Base-by-base conservation (phyloP, 176 grass and related monocot genomes). In the Puya raimondii region DNA sequence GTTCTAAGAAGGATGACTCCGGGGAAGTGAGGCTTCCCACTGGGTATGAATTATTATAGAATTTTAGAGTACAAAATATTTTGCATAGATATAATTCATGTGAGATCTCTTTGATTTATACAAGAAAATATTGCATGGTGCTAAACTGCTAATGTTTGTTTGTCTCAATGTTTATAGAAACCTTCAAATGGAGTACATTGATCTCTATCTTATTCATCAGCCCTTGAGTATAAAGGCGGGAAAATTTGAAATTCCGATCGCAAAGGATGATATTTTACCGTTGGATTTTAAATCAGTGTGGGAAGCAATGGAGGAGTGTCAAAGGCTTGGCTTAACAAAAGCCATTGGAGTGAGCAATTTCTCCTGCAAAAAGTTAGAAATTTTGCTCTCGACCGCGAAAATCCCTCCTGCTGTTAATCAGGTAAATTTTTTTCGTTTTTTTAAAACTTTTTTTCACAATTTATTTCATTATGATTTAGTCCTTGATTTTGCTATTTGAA, bases 121-220 rank as follows among this genome's bases (percentile, higher is more conserved):
- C 16, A n/a, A 12, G 52, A 58, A 6, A 14, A 8, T 59, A 17
- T 59, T 18, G 15, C 10, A 17, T 59, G 54, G 6, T 20, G 8
- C 20, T n/a, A n/a, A n/a, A n/a, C n/a, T n/a, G n/a, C n/a, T 20
- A 11, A 2, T 58, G 13, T 25, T 47, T 2, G 2, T 47, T 73
- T 12, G 2, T 56, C 52, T 56, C 12, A 14, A 12, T 12, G 4
- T 56, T 56, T n/a, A 8, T 51, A 42, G 79, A 52, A 87, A 87
- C 4, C 76, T 87, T 12, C 66, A 79, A 56, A 59, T 82, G 76
- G 83, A 86, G 25, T 84, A 80, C 33, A 64, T 91, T 49, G 88
- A 91, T 51, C 72, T 87, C 48, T 91, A 84, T 67, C 66, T 91
- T 2, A 22, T 91, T 9, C 88, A 91, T 63, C 84, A 79, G 78